Evolutionary conservation across 768 basidiomycete genomes (phyloP).

Genomic region (Sarcomyxa edulis): DNA sequence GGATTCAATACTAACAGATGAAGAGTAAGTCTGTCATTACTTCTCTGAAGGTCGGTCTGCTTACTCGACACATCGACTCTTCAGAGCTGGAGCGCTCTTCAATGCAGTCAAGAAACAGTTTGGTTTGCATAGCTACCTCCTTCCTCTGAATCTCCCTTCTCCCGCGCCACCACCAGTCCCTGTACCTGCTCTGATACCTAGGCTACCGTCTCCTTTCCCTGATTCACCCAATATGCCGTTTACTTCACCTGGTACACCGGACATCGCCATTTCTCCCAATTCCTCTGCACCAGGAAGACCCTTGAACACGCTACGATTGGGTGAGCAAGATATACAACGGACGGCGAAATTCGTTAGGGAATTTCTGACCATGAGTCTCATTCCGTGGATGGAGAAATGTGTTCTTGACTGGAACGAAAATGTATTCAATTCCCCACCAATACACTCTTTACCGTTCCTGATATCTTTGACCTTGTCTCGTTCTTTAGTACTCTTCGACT

Average conservation of each 20-base stretch:
- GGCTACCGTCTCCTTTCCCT: slow-evolving; percentile 48
- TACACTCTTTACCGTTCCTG: background rate
- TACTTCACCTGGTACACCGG: slow-evolving; percentile 13
- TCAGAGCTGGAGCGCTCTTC: slow-evolving; percentile 70
- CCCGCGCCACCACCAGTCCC: slow-evolving; percentile 63
- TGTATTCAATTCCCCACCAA: background rate
- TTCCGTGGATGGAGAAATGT: slow-evolving; percentile 97
- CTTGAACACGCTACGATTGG: slow-evolving; percentile 47
- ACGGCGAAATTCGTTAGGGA: slow-evolving; percentile 79
- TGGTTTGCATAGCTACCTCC: slow-evolving; percentile 71
- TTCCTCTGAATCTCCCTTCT: slow-evolving; percentile 55
- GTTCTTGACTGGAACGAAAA: slow-evolving; percentile 93
- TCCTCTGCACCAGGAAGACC: slow-evolving; percentile 10
- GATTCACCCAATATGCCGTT: slow-evolving; percentile 23
- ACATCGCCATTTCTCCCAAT: slow-evolving; percentile 18
- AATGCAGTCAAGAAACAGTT: slow-evolving; percentile 88
- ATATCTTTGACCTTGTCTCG: slow-evolving; percentile 5
- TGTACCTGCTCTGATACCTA: slow-evolving; percentile 60
- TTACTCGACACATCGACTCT: slow-evolving; percentile 5
- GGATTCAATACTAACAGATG: slow-evolving; percentile 63
- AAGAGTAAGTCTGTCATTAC: slow-evolving; percentile 59
- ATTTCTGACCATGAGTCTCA: slow-evolving; percentile 80
- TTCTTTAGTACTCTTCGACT: slow-evolving; percentile 58
- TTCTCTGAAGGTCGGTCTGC: slow-evolving; percentile 4
- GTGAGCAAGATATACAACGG: slow-evolving; percentile 69